Conservation (phyloP, 2,329 filamentous ascomycete genomes). For the Fusarium transvaalense region DNA sequence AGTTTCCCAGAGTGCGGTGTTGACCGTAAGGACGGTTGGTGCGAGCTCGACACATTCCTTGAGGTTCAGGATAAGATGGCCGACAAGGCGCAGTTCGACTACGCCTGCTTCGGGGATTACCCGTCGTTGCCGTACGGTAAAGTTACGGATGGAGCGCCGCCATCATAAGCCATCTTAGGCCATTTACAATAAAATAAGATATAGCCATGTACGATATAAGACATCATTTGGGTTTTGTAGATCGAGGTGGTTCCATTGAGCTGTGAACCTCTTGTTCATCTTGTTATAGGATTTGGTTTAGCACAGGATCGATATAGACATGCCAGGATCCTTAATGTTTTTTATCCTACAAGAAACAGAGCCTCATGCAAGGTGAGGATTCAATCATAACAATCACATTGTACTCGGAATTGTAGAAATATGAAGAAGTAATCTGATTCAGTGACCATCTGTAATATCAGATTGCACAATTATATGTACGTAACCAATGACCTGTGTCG, state of each 20-base stretch:
- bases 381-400: background rate
- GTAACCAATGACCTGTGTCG: conserved; percentile 33
- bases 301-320: background rate
- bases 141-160: conserved; percentile 56
- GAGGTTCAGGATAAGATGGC: conserved; percentile 70
- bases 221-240: conserved; percentile 1
- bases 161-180: conserved; percentile 36
- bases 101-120: conserved; percentile 73
- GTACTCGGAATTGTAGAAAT: background rate
- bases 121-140: conserved; percentile 53
- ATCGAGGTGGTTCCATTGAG: background rate
- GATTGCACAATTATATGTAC: conserved; percentile 35
- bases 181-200: background rate
- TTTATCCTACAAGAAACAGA: background rate
- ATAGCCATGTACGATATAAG: conserved; percentile 7
- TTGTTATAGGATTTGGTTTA: background rate
- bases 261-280: background rate
- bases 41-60: conserved; percentile 77
- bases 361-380: too few species aligned
- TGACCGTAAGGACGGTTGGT: conserved; percentile 79
- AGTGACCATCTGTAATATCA: conserved; percentile 35
- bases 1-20: conserved; percentile 75
- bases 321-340: background rate
- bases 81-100: conserved; percentile 70
- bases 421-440: conserved; percentile 38